Evolutionary conservation across 73 alveolate species (phyloP).

Genomic region (Paramecium biaurelia): DNA sequence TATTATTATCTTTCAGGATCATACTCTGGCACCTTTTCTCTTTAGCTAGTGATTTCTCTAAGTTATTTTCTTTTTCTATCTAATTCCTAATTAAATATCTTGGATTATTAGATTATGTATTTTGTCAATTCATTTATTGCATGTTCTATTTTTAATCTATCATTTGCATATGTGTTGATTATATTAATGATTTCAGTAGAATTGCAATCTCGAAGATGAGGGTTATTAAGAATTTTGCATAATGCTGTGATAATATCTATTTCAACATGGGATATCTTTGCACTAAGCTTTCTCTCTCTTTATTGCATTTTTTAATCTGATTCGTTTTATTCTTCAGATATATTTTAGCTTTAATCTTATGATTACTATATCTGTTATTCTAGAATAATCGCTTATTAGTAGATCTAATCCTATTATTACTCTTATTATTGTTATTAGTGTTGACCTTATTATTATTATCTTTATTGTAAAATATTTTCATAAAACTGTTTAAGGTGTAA

Average conservation of each 20-base stretch:
- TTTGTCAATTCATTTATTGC: constrained; percentile 6
- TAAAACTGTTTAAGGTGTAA: not conserved
- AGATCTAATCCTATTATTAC: not conserved
- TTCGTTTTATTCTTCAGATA: not conserved
- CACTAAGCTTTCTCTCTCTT: constrained; percentile 29
- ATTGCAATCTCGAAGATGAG: not conserved
- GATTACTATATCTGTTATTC: not conserved
- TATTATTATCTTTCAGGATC: constrained; percentile 12
- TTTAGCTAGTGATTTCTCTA: not conserved
- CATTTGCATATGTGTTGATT: not conserved
- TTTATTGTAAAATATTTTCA: not conserved
- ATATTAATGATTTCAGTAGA: not conserved
- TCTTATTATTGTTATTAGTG: not conserved
- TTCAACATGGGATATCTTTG: constrained; percentile 17
- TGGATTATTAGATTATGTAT: not conserved
- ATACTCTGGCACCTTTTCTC: not conserved
- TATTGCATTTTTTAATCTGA: not conserved
- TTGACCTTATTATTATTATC: not conserved
- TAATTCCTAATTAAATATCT: not conserved
- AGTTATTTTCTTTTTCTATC: constrained; percentile 28
- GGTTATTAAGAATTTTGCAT: not conserved
- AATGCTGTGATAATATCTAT: not conserved
- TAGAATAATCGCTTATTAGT: not conserved
- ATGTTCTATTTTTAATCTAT: not conserved
- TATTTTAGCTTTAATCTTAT: not conserved